Evolutionary conservation across 495 filamentous ascomycete genomes (phyloP).

Genomic region (Paragyromitra xinjiangensis): DNA sequence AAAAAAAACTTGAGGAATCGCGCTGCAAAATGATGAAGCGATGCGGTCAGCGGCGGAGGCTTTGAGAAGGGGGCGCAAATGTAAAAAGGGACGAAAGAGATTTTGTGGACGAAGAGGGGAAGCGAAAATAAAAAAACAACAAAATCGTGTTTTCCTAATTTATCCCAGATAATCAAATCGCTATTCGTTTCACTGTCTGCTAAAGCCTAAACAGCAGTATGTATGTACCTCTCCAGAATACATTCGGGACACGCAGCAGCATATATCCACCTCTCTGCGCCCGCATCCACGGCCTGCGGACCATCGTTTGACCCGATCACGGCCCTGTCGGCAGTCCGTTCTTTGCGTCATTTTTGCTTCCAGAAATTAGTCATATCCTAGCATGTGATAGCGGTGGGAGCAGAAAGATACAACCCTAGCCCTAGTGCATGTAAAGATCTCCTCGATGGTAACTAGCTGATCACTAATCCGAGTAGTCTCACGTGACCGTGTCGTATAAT

Average conservation of each 20-base stretch:
- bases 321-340: not conserved
- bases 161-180: no score
- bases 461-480: no score
- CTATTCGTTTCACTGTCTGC: not conserved
- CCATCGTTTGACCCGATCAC: constrained; percentile 25
- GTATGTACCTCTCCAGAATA: not conserved
- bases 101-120: not conserved
- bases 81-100: not conserved
- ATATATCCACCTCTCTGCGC: not conserved
- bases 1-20: not conserved
- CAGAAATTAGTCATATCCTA: not conserved
- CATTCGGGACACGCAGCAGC: constrained; percentile 15
- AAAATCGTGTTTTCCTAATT: not conserved
- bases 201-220: not conserved
- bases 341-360: constrained; percentile 35
- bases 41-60: constrained; percentile 20
- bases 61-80: not conserved
- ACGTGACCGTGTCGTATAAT: no score
- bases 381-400: constrained; percentile 8
- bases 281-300: not conserved
- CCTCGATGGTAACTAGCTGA: not conserved
- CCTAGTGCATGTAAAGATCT: not conserved
- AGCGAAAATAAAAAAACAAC: not conserved
- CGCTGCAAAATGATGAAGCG: constrained; percentile 10
- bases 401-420: not conserved